Base-by-base conservation (phyloP, 768 basidiomycete species). In the Fomitopsis pulvina region DNA sequence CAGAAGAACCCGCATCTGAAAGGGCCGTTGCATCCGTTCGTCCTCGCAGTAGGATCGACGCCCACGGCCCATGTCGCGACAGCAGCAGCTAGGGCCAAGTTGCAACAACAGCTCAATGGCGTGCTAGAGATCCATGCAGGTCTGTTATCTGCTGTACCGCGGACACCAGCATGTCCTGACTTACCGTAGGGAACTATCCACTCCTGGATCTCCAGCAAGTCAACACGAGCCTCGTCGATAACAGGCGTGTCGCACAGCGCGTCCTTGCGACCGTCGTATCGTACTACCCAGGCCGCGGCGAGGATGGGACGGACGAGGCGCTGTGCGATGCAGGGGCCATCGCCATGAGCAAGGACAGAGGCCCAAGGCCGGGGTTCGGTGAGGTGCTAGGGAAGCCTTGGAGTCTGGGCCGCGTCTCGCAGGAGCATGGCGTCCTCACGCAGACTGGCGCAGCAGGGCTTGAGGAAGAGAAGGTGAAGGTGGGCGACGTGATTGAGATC, bases 341-440 rank as follows among this genome's bases (percentile, higher is more conserved):
- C 52, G 90, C 88, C 2, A 85, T 94, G 71, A 90, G 87, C 63
- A 92, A 91, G 66, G 92, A 92, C 64, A 83, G 74, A 0, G 92
- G 91, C 0, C 84, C 80, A 2, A 80, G 76, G 24, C 77, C 77
- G 8, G 81, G 79, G 3, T 90, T 75, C 60, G 90, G 92, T 3
- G 79, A 86, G 28, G 77, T 91, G 2, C 63, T 88, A 32, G 82
- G 81, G 9, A 77, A 73, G 60, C 66, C 73, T 6, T 87, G 86
- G 86, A 66, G 67, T 48, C 66, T 89, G 30, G 75, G 75, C n/a
- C 71, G 78, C 54, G 77, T 85, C 46, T 81, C 82, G 7, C 85
- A 87, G 62, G 91, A 92, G 62, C 88, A 92, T 55, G 91, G 91
- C 2, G 80, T 83, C 24, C 62, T 93, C 50, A 73, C 71, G 22